A percentile compares a stretch with the other conserved stretches of the same genome.
These are phyloP conservation scores for Pseudognaphalium luteoalbum DNA, from an alignment of 129 eudicot genomes.

Conservation along the genomic window DNA sequence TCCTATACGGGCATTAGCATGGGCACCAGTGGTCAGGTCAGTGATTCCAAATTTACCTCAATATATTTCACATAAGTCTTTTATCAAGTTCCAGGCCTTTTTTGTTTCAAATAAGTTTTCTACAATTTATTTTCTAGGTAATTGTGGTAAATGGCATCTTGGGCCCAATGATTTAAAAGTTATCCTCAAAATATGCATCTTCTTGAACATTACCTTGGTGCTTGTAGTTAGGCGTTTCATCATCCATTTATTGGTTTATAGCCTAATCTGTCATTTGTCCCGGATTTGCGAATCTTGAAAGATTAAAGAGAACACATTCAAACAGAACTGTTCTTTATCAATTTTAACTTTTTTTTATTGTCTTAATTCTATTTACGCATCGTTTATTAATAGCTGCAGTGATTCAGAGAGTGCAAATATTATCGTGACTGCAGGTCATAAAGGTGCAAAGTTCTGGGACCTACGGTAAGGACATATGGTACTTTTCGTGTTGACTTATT, in stretches of 20 bases:
- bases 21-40: not conserved
- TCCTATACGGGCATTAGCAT: conserved; percentile 67
- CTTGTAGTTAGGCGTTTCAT: not conserved
- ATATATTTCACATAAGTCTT: not conserved
- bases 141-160: conserved; percentile 7
- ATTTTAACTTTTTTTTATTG: not conserved
- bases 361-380: not conserved
- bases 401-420: conserved; percentile 74
- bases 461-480: conserved; percentile 52
- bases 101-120: not conserved
- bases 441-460: conserved; percentile 92
- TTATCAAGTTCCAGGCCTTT: not conserved
- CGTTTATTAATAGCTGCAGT: conserved; percentile 38
- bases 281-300: too few relatives aligned
- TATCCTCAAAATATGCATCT: not conserved
- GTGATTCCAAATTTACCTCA: not conserved
- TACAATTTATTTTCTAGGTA: not conserved
- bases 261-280: too few relatives aligned
- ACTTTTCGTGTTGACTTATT: not conserved
- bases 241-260: too few relatives aligned
- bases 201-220: not conserved
- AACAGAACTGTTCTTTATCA: not conserved
- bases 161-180: not conserved
- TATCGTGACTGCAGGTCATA: conserved; percentile 68
- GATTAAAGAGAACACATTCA: too few relatives aligned